Percentiles rank a stretch among this genome's conserved stretches.
Evolutionary conservation across 306 rosid species (phyloP).

Genomic region (Acacia crassicarpa): DNA sequence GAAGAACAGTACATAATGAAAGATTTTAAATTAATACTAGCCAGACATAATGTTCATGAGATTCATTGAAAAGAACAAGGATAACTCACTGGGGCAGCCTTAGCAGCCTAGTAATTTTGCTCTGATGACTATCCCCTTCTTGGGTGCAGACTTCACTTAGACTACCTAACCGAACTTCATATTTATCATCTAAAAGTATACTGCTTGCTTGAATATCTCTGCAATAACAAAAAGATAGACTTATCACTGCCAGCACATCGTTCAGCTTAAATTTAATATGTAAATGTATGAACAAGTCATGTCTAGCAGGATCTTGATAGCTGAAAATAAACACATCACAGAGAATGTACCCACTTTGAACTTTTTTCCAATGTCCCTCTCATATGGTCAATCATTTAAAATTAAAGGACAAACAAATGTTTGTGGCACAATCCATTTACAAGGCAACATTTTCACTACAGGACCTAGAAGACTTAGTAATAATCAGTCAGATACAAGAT

Average conservation of each 20-base stretch:
- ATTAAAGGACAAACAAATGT: background rate
- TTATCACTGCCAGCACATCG: background rate
- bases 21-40: background rate
- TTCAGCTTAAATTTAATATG: background rate
- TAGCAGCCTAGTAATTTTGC: conserved; percentile 52
- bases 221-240: conserved; percentile 21
- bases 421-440: background rate
- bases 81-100: background rate
- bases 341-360: background rate
- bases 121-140: conserved; percentile 66
- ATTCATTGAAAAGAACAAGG: background rate
- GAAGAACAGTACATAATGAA: background rate
- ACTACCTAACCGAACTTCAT: conserved; percentile 76
- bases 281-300: background rate
- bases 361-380: background rate
- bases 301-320: background rate
- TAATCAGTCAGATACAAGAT: background rate
- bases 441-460: background rate
- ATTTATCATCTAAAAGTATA: conserved; percentile 72
- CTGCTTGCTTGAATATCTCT: conserved; percentile 84
- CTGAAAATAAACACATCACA: background rate
- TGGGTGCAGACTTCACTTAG: conserved; percentile 48
- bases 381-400: background rate
- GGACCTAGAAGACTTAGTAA: background rate
- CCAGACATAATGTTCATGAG: background rate